Evolutionary conservation across 805 yeast species (phyloP).

Genomic region (Metschnikowia bowlesiae): DNA sequence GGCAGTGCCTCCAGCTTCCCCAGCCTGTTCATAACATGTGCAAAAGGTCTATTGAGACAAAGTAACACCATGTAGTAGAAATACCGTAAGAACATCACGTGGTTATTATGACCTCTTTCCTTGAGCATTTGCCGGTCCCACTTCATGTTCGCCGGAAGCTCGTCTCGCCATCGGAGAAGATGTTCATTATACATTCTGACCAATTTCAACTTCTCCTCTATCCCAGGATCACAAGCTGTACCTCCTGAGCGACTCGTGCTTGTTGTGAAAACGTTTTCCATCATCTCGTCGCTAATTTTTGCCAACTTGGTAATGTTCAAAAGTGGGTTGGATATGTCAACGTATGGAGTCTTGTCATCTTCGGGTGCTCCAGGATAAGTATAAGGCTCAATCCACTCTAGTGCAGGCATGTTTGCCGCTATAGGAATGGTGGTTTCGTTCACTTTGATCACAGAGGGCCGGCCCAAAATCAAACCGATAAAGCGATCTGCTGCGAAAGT

Average conservation of each 20-base stretch:
- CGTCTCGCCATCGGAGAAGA: slow-evolving; percentile 10
- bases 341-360: slow-evolving; percentile 4
- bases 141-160: slow-evolving; percentile 5
- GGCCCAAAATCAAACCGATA: slow-evolving; percentile 11
- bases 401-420: slow-evolving; percentile 13
- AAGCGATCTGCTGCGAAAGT: slow-evolving; percentile 14
- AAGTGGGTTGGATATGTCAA: slow-evolving; percentile 13
- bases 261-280: slow-evolving; percentile 6
- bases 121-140: slow-evolving; percentile 6
- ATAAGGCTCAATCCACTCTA: slow-evolving; percentile 11
- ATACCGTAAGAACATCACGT: slow-evolving; percentile 12
- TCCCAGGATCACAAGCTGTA: neutral
- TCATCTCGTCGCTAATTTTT: slow-evolving; percentile 10
- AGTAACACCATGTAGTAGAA: slow-evolving; percentile 11
- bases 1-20: neutral
- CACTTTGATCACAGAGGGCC: slow-evolving; percentile 9
- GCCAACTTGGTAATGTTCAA: slow-evolving; percentile 6
- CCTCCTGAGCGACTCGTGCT: neutral
- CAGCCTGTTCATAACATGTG: slow-evolving; percentile 1
- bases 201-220: slow-evolving; percentile 3
- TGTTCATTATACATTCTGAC: slow-evolving; percentile 6
- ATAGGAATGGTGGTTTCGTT: slow-evolving; percentile 10
- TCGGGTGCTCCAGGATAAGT: slow-evolving; percentile 9
- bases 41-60: slow-evolving; percentile 13
- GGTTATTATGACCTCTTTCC: slow-evolving; percentile 8